Percentiles rank a stretch among this genome's conserved stretches.
phyloP scores from a whole-genome alignment of 208 protist genomes.

The Herpetomonas samuelpessoai region DNA sequence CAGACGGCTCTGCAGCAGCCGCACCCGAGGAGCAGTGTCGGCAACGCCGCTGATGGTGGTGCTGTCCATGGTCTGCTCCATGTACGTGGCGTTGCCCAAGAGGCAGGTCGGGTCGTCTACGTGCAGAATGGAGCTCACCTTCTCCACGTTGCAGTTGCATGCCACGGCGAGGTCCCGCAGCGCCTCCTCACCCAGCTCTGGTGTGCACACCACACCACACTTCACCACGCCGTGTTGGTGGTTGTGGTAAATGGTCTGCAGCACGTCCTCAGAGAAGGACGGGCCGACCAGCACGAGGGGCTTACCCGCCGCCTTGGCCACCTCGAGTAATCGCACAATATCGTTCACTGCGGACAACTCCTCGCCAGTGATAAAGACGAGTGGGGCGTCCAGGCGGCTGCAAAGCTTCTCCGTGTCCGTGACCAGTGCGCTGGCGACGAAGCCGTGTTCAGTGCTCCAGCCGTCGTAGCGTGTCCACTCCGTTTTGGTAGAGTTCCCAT shows the following conservation, averaged over 20 bases:
- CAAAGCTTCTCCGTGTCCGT: slow-evolving; percentile 89
- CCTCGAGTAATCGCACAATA: slow-evolving; percentile 73
- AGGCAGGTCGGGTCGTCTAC: slow-evolving; percentile 67
- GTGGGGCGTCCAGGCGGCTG: slow-evolving; percentile 94
- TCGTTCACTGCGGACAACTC: slow-evolving; percentile 53
- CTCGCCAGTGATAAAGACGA: slow-evolving; percentile 90
- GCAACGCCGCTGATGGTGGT: slow-evolving; percentile 92
- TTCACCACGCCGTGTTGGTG: slow-evolving; percentile 96
- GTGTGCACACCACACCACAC: slow-evolving; percentile 92
- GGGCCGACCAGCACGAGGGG: slow-evolving; percentile 78
- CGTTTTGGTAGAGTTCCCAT: slow-evolving; percentile 96
- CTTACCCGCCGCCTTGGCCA: slow-evolving; percentile 31
- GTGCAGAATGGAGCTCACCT: slow-evolving; percentile 67
- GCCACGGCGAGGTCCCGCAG: slow-evolving; percentile 98
- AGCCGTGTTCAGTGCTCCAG: slow-evolving; percentile 98
- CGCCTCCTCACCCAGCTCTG: slow-evolving; percentile 98
- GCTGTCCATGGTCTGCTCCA: slow-evolving; percentile 96
- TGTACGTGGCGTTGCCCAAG: slow-evolving; percentile 46
- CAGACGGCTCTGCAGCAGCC: slow-evolving; percentile 92
- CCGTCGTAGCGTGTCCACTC: slow-evolving; percentile 97
- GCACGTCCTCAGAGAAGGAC: slow-evolving; percentile 61
- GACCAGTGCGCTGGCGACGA: slow-evolving; percentile 98
- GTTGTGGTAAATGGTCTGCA: slow-evolving; percentile 88
- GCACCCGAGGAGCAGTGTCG: slow-evolving; percentile 86
- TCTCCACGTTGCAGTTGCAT: slow-evolving; percentile 93